Evolutionary conservation across 768 basidiomycete genomes (phyloP), one percentile per base, ranked within the genome.

Genomic region (Rubroboletus pulcherrimus): DNA sequence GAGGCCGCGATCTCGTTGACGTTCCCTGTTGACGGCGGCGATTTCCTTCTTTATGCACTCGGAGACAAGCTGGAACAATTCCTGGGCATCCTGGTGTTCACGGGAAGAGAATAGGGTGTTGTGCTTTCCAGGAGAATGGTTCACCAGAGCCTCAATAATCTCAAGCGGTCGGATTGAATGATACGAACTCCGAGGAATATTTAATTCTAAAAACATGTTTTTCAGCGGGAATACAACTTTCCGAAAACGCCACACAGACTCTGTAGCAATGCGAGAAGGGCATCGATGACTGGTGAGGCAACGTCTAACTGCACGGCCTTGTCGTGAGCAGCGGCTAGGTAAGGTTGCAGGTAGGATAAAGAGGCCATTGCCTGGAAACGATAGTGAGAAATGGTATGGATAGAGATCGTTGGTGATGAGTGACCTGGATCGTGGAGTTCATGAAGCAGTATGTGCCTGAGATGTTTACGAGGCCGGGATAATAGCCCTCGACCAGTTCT

Each of bases 11-110:
- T 92, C 86, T 40, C 84, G 77, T 42, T 78, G 75, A 3, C 82
- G 81, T 67, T 95, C 92, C 43, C 78, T 80, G 53, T 87, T 85
- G 1, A 97, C 81, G 2, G 86, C 81, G 2, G 74, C 67, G n/a
- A 85, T 78, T 69, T 98, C 96, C 57, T 86, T 87, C 73, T 92
- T 92, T 62, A 98, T 79, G 50, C 86, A 89, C 69, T 95, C 93
- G 1, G 93, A 89, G 9, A 98, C 76, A 33, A 98, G 85, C 63
- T 96, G 88, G 74, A 97, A 98, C n/a, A 98, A 80, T 68, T 98
- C 96, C 66, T 98, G 96, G 5, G 96, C 96, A 69, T 98, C 96
- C 74, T 98, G 96, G 69, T 98, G 96, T 68, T 97, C 93, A 12
- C 92, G 86, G 1, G 93, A 93, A 60, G 84, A 83, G 71, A 96